Percentiles rank a stretch among this genome's conserved stretches.
Conservation (phyloP, 768 basidiomycete genomes). For the Mycena rebaudengoi region DNA sequence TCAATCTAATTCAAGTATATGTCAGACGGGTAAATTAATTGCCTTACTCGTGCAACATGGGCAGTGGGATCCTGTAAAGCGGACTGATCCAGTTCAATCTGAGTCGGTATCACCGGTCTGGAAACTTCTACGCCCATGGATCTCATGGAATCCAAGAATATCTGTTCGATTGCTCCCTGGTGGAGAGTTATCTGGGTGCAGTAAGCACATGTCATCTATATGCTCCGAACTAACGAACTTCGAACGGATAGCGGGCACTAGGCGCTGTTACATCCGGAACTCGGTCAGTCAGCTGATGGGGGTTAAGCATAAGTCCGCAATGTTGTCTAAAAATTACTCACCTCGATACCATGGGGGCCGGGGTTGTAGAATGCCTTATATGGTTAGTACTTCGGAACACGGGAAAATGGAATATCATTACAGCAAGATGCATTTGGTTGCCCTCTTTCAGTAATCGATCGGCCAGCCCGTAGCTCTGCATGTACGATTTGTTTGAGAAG, state of each 20-base stretch:
- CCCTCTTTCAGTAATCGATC: constrained; percentile 70
- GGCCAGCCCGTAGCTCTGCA: constrained; percentile 80
- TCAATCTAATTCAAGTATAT: not conserved
- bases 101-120: constrained; percentile 57
- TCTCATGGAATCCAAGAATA: constrained; percentile 66
- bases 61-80: constrained; percentile 51
- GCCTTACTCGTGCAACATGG: constrained; percentile 47
- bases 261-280: constrained; percentile 68
- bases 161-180: constrained; percentile 69
- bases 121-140: constrained; percentile 56
- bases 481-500: not conserved
- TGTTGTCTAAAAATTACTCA: constrained; percentile 28
- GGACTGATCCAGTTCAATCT: constrained; percentile 55
- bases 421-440: constrained; percentile 75
- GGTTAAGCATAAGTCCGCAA: not conserved
- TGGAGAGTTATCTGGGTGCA: constrained; percentile 59
- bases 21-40: not conserved
- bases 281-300: constrained; percentile 64
- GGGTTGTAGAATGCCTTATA: constrained; percentile 78
- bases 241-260: constrained; percentile 75
- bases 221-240: constrained; percentile 47
- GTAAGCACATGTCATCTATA: not conserved
- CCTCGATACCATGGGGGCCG: constrained; percentile 65
- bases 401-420: constrained; percentile 44
- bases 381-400: not conserved